Evolutionary conservation across 1,284 basidiomycete species (phyloP).

Genomic region (Mycena sp.): DNA sequence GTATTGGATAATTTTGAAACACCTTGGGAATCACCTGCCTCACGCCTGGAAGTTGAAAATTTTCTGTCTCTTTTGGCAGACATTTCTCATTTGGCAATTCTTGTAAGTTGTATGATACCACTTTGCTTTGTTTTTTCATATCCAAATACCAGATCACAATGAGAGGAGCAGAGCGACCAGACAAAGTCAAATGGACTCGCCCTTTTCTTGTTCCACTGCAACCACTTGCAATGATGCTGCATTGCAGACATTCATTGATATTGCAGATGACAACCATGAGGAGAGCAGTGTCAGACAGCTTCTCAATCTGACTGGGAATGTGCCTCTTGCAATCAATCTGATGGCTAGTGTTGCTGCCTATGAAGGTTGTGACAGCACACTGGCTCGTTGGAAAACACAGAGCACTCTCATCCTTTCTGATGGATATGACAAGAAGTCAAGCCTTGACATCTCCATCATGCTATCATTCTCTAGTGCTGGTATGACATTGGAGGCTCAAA

Average conservation of each 20-base stretch:
- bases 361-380: background rate
- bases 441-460: conserved; percentile 12
- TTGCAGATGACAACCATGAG: background rate
- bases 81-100: too few species aligned
- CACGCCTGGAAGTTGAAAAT: too few species aligned
- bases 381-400: background rate
- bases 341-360: too few species aligned
- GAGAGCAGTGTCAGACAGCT: background rate
- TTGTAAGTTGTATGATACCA: too few species aligned
- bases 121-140: too few species aligned
- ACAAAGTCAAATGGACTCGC: conserved; percentile 32
- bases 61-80: too few species aligned
- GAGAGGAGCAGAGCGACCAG: too few species aligned
- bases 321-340: conserved; percentile 6
- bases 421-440: background rate
- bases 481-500: background rate
- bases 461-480: conserved; percentile 1
- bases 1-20: too few species aligned
- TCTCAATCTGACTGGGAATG: background rate
- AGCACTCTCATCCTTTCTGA: background rate
- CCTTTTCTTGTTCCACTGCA: conserved; percentile 35
- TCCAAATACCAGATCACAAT: too few species aligned
- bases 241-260: conserved; percentile 29
- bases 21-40: too few species aligned
- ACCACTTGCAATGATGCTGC: conserved; percentile 37